Conservation (phyloP, 1,139 yeast species). For the Magnusiomyces tetraspermus region DNA sequence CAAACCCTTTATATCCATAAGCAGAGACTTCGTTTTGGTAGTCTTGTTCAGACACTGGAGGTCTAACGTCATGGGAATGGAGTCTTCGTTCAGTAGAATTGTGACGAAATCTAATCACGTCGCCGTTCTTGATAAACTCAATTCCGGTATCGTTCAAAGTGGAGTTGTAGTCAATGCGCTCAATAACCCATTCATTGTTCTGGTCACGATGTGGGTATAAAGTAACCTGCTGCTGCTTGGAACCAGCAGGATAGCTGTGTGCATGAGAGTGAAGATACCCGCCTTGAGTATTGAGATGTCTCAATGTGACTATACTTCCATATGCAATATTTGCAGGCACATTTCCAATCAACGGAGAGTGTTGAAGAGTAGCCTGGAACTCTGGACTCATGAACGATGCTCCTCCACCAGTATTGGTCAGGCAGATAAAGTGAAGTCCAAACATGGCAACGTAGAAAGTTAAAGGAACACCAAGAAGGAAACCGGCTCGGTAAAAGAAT, state of each 20-base stretch:
- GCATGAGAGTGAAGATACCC: slow-evolving; percentile 94
- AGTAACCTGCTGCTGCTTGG: slow-evolving; percentile 86
- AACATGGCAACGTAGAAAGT: slow-evolving; percentile 63
- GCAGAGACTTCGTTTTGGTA: slow-evolving; percentile 94
- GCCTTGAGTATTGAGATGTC: slow-evolving; percentile 80
- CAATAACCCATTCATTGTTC: slow-evolving; percentile 80
- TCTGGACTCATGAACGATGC: slow-evolving; percentile 83
- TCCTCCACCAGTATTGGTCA: slow-evolving; percentile 75
- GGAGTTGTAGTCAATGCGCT: slow-evolving; percentile 32
- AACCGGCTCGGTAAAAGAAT: slow-evolving; percentile 44
- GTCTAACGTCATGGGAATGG: slow-evolving; percentile 92
- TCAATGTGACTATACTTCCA: slow-evolving; percentile 69
- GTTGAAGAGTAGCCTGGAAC: slow-evolving; percentile 69
- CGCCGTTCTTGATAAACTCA: slow-evolving; percentile 58
- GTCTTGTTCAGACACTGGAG: slow-evolving; percentile 85
- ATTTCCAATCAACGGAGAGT: slow-evolving; percentile 57
- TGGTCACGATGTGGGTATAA: slow-evolving; percentile 85
- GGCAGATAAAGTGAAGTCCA: slow-evolving; percentile 64
- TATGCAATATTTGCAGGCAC: slow-evolving; percentile 78
- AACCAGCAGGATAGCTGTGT: slow-evolving; percentile 79
- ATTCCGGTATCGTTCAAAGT: slow-evolving; percentile 15
- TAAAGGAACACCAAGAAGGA: slow-evolving; percentile 63
- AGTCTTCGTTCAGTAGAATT: slow-evolving; percentile 62
- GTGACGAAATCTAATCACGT: slow-evolving; percentile 72
- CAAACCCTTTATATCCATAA: slow-evolving; percentile 86